phyloP scores from a whole-genome alignment of 176 grass and related monocot species.

The sorghum (Sorghum bicolor) region DNA sequence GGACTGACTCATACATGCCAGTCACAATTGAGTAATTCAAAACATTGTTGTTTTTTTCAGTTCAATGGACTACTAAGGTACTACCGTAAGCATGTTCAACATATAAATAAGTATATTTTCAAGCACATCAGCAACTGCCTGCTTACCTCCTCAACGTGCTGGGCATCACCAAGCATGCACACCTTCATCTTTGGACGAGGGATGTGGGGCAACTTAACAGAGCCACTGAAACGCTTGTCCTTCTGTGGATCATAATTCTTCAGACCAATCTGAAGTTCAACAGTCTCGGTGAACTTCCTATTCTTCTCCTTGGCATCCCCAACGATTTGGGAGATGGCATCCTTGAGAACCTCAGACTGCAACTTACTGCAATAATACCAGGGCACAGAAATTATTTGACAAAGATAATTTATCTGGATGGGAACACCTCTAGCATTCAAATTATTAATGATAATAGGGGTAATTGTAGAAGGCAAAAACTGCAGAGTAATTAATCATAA shows the following conservation, averaged over 20 bases:
- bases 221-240: slow-evolving; percentile 81
- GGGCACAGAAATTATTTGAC: not conserved
- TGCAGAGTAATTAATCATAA: not conserved
- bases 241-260: slow-evolving; percentile 88
- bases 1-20: too few relatives aligned
- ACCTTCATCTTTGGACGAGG: slow-evolving; percentile 83
- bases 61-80: not conserved
- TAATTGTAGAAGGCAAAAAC: not conserved
- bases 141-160: slow-evolving; percentile 68
- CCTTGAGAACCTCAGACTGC: slow-evolving; percentile 47
- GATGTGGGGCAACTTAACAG: slow-evolving; percentile 75
- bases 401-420: not conserved
- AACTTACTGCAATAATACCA: slow-evolving; percentile 63
- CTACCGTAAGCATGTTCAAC: not conserved
- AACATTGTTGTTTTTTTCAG: not conserved
- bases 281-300: slow-evolving; percentile 68
- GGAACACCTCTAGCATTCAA: not conserved
- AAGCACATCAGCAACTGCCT: not conserved
- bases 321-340: slow-evolving; percentile 50
- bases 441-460: not conserved
- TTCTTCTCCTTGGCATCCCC: slow-evolving; percentile 55
- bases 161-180: slow-evolving; percentile 86
- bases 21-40: not conserved
- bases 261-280: slow-evolving; percentile 81
- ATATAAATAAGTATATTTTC: not conserved